Conservation (phyloP, 2,329 filamentous ascomycete genomes). For the Fusarium hostae region DNA sequence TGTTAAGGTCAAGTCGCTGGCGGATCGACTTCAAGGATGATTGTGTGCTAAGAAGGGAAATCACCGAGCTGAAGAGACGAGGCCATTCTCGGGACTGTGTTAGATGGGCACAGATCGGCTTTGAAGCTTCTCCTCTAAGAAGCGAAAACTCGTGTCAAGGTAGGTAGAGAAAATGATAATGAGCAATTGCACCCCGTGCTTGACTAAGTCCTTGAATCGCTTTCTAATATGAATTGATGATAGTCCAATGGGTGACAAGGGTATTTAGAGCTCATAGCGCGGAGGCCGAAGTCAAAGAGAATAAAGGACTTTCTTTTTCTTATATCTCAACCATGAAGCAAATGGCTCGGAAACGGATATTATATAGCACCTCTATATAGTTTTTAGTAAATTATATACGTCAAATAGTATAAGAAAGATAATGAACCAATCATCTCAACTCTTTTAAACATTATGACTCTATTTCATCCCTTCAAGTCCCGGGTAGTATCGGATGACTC, state of each 20-base stretch:
- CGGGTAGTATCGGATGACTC: neutral
- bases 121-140: no score
- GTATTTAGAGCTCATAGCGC: no score
- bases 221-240: no score
- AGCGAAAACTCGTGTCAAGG: no score
- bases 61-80: neutral
- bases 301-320: no score
- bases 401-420: fast-evolving
- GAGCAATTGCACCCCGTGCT: no score
- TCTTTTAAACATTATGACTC: neutral
- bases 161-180: no score
- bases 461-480: neutral
- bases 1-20: neutral
- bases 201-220: no score
- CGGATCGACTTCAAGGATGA: neutral
- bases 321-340: fast-evolving
- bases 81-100: no score
- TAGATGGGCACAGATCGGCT: no score
- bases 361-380: neutral
- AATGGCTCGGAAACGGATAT: fast-evolving
- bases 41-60: neutral
- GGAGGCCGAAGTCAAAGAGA: no score
- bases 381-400: fast-evolving
- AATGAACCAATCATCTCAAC: neutral
- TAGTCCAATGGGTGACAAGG: no score